Conservation (phyloP, 441 rosid species). For the Euphorbia celastroides region DNA sequence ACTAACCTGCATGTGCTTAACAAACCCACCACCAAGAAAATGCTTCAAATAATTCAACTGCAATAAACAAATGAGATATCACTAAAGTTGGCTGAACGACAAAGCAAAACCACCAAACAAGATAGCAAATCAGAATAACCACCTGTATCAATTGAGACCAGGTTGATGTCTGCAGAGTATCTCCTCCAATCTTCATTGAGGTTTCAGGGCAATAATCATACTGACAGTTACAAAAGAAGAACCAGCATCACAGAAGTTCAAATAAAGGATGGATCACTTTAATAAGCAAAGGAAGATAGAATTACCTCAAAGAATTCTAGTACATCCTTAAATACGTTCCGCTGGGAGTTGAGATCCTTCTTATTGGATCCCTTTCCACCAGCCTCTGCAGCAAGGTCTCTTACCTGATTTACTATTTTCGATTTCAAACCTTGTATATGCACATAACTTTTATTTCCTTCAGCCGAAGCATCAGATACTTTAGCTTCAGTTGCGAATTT, state of each 20-base stretch:
- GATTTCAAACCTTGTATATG: conserved; percentile 64
- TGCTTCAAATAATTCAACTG: conserved; percentile 84
- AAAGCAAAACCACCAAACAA: background rate
- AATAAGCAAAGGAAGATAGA: background rate
- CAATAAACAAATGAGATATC: conserved; percentile 10
- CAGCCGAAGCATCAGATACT: conserved; percentile 40
- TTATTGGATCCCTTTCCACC: conserved; percentile 92
- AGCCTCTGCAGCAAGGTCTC: conserved; percentile 77
- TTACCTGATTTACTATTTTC: conserved; percentile 66
- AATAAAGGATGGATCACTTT: background rate
- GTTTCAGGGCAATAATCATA: conserved; percentile 55
- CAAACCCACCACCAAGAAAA: conserved; percentile 91
- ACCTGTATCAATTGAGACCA: conserved; percentile 90
- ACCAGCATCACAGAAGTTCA: background rate
- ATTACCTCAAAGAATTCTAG: conserved; percentile 84
- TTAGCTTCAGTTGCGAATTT: conserved; percentile 52
- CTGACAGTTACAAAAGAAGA: conserved; percentile 28
- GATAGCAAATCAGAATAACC: background rate
- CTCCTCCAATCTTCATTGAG: conserved; percentile 70
- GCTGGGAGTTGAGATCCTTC: conserved; percentile 83
- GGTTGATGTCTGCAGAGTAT: conserved; percentile 46
- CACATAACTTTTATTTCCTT: conserved; percentile 37
- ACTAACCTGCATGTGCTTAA: conserved; percentile 94
- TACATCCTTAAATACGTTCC: conserved; percentile 76
- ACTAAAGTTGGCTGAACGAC: background rate